A percentile compares a stretch with the other conserved stretches of the same genome.
Evolutionary conservation across 176 grass and related monocot species (phyloP).

Genomic region (Juncus inflexus): DNA sequence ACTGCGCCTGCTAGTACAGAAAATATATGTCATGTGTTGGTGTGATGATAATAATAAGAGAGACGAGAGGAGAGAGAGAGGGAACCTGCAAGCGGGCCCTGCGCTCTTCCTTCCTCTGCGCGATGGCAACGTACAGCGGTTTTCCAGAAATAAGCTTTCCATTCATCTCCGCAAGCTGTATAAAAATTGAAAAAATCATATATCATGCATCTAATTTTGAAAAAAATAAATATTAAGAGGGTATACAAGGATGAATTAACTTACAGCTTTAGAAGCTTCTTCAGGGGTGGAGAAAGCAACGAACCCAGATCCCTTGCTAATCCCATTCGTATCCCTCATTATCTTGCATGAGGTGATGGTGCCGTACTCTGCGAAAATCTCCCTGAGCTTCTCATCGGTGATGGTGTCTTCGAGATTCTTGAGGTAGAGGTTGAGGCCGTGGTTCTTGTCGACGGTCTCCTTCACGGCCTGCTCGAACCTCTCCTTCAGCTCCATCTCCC

Average conservation of each 20-base stretch:
- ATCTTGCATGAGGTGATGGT: slow-evolving; percentile 69
- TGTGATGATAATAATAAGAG: background rate
- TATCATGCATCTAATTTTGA: too few species aligned
- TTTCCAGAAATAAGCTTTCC: slow-evolving; percentile 61
- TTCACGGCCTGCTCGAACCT: slow-evolving; percentile 53
- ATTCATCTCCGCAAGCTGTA: slow-evolving; percentile 51
- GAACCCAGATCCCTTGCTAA: slow-evolving; percentile 75
- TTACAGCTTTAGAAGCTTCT: slow-evolving; percentile 58
- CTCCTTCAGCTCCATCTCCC: slow-evolving; percentile 54
- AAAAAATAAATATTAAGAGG: too few species aligned
- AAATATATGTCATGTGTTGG: too few species aligned
- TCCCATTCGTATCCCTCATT: slow-evolving; percentile 61
- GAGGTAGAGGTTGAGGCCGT: slow-evolving; percentile 57
- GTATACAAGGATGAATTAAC: background rate
- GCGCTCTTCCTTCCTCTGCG: slow-evolving; percentile 69
- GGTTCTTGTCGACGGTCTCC: slow-evolving; percentile 48
- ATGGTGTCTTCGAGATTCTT: slow-evolving; percentile 66
- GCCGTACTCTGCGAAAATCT: slow-evolving; percentile 49
- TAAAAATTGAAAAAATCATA: background rate
- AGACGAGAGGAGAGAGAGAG: background rate
- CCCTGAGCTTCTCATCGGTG: slow-evolving; percentile 50
- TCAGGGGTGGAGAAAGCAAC: slow-evolving; percentile 56
- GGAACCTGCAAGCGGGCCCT: slow-evolving; percentile 61
- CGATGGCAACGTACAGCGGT: slow-evolving; percentile 68
- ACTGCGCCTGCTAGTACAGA: slow-evolving; percentile 37